A percentile compares a stretch with the other conserved stretches of the same genome.
Evolutionary conservation across 768 basidiomycete genomes (phyloP).

Genomic region (Boletales sp.): DNA sequence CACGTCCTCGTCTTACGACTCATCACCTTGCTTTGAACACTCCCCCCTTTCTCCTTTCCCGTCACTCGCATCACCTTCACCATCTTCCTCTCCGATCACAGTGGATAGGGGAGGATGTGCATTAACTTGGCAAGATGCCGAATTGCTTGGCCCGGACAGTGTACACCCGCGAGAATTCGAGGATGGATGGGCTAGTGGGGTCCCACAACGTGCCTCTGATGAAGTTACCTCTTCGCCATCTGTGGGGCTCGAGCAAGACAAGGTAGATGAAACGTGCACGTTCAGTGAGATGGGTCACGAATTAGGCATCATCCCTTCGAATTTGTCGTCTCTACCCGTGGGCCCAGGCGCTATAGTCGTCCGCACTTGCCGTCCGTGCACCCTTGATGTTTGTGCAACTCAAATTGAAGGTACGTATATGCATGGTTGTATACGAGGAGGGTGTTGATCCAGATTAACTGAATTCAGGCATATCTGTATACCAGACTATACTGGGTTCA

Average conservation of each 20-base stretch:
- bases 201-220: slow-evolving; percentile 5
- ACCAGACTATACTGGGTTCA: slow-evolving; percentile 60
- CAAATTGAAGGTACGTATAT: slow-evolving; percentile 62
- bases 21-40: slow-evolving; percentile 20
- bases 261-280: background rate
- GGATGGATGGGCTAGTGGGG: slow-evolving; percentile 29
- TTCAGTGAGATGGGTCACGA: slow-evolving; percentile 8
- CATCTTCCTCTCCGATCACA: slow-evolving; percentile 9
- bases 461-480: slow-evolving; percentile 63
- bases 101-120: slow-evolving; percentile 18
- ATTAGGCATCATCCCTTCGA: background rate
- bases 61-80: slow-evolving; percentile 3
- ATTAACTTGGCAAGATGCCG: slow-evolving; percentile 41
- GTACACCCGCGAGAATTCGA: slow-evolving; percentile 42
- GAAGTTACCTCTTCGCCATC: background rate
- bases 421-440: background rate
- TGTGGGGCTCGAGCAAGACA: slow-evolving; percentile 1
- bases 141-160: slow-evolving; percentile 44
- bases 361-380: slow-evolving; percentile 60
- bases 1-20: slow-evolving; percentile 12
- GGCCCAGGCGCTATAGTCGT: slow-evolving; percentile 45
- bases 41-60: slow-evolving; percentile 15
- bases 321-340: slow-evolving; percentile 1
- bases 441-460: slow-evolving; percentile 8
- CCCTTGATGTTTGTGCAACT: slow-evolving; percentile 60